Evolutionary conservation across 2,329 filamentous ascomycete genomes (phyloP).

Genomic region (Monilinia vaccinii-corymbosi): DNA sequence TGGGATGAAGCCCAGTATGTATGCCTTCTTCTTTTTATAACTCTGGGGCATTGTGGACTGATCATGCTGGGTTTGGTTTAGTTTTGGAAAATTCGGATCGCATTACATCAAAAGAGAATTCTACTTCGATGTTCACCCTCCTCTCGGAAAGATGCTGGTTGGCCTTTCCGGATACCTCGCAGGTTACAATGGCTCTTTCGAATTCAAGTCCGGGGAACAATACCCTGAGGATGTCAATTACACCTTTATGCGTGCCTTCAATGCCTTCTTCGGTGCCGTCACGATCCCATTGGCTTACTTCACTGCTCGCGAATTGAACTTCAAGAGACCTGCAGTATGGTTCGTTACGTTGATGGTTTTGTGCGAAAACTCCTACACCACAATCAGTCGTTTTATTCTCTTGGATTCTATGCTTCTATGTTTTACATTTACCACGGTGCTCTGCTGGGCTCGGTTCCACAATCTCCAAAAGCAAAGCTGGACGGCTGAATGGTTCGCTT

Average conservation of each 20-base stretch:
- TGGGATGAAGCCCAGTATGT: constrained; percentile 70
- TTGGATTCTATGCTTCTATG: constrained; percentile 98
- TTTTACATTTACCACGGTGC: constrained; percentile 94
- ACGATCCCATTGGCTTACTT: constrained; percentile 93
- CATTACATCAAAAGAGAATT: constrained; percentile 99
- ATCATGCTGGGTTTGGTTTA: constrained; percentile 32
- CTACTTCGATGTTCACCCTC: constrained; percentile 95
- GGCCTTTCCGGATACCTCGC: constrained; percentile 92
- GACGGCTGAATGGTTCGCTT: constrained; percentile 84
- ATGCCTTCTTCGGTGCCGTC: constrained; percentile 84
- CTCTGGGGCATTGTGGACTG: constrained; percentile 18
- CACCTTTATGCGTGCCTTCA: constrained; percentile 98
- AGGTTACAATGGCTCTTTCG: constrained; percentile 97
- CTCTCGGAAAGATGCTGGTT: constrained; percentile 96
- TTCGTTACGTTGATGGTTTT: constrained; percentile 93
- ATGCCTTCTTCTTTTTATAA: constrained; percentile 27
- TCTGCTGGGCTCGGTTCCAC: constrained; percentile 98
- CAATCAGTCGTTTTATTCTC: constrained; percentile 95
- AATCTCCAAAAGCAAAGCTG: constrained; percentile 79
- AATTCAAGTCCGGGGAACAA: constrained; percentile 96
- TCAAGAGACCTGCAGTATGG: constrained; percentile 84
- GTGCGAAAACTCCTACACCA: constrained; percentile 98
- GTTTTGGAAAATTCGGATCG: constrained; percentile 95
- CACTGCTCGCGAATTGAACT: constrained; percentile 83
- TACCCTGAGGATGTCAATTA: constrained; percentile 94